Evolutionary conservation across 2,329 filamentous ascomycete species (phyloP), one percentile per base, ranked within the genome.

Genomic region (Calonectria pseudoturangicola): DNA sequence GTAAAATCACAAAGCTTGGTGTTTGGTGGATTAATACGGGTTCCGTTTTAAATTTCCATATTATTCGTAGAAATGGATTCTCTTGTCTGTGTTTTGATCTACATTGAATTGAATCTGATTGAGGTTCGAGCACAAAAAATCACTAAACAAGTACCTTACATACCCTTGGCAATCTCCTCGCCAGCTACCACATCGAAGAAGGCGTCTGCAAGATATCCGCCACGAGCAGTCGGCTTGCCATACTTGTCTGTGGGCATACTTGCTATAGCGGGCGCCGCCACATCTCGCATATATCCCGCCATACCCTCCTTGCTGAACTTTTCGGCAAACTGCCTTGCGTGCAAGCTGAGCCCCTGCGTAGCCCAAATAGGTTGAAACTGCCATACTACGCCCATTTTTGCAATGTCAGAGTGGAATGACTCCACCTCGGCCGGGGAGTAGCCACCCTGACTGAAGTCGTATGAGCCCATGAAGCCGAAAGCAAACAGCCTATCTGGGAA

Each of bases 371-470:
- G 58, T 25, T 63, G 58, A 33, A 63, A 41, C 58, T 63, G 58
- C 58, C 58, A 63, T 45, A 63, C 58, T 4, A 63, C 41, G 21
- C 58, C 58, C 39, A 63, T 45, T 15, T 63, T 63, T 0, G 58
- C 39, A 63, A 63, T 45, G 4, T 45, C 58, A 27, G 39, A 45
- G 41, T 63, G 58, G 25, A 63, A 63, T 1, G 58, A 45, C 58
- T 63, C 41, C 16, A 63, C 41, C 12, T 87, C 0, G 88, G 25
- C 58, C 9, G 39, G 25, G 1, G 58, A 47, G 39, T 63, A 63
- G 12, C 58, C 58, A 3, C 41, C 41, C 4, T 47, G 39, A 9
- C 39, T 63, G 10, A 63, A 47, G 27, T 63, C 58, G 28, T 63
- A 47, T 8, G 58, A 27, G 41, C 39, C 58, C 39, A 47, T 45